These are phyloP conservation scores for Mycogone perniciosa DNA, from an alignment of 2,329 filamentous ascomycete genomes.

Conservation along the genomic window DNA sequence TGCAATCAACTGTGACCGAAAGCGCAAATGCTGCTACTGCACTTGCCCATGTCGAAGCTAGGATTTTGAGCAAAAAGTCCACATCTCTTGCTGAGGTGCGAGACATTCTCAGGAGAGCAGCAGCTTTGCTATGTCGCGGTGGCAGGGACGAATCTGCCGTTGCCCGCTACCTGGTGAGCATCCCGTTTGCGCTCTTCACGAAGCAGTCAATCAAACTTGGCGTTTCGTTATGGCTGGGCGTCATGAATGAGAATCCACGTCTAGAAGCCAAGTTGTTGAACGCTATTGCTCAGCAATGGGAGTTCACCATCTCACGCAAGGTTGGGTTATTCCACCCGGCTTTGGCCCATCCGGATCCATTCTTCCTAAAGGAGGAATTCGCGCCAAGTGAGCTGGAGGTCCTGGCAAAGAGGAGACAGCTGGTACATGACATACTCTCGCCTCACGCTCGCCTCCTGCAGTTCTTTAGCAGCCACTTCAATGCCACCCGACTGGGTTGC, in stretches of 20 bases:
- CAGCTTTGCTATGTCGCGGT: slow-evolving; percentile 76
- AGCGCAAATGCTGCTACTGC: slow-evolving; percentile 56
- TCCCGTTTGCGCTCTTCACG: slow-evolving; percentile 88
- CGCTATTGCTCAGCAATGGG: slow-evolving; percentile 88
- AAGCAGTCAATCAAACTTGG: slow-evolving; percentile 95
- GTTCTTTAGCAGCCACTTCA: slow-evolving; percentile 92
- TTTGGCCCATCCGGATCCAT: slow-evolving; percentile 75
- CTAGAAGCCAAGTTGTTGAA: slow-evolving; percentile 81
- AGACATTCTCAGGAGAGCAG: slow-evolving; percentile 76
- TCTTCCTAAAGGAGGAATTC: slow-evolving; percentile 87
- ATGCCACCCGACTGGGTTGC: slow-evolving; percentile 80
- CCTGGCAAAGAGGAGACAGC: slow-evolving; percentile 68
- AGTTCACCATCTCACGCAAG: slow-evolving; percentile 68
- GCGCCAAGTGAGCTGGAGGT: slow-evolving; percentile 78
- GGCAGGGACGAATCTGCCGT: slow-evolving; percentile 70
- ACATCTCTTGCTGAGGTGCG: slow-evolving; percentile 70
- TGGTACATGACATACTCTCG: slow-evolving; percentile 74
- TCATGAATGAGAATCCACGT: slow-evolving; percentile 90
- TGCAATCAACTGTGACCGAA: slow-evolving; percentile 46
- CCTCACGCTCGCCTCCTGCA: slow-evolving; percentile 82
- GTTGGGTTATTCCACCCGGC: slow-evolving; percentile 74
- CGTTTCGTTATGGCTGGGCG: slow-evolving; percentile 90
- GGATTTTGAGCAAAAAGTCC: slow-evolving; percentile 60
- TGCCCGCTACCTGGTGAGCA: slow-evolving; percentile 79
- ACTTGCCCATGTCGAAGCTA: slow-evolving; percentile 65